Conservation (phyloP, 257 asterid species). For the Solanum okadae region DNA sequence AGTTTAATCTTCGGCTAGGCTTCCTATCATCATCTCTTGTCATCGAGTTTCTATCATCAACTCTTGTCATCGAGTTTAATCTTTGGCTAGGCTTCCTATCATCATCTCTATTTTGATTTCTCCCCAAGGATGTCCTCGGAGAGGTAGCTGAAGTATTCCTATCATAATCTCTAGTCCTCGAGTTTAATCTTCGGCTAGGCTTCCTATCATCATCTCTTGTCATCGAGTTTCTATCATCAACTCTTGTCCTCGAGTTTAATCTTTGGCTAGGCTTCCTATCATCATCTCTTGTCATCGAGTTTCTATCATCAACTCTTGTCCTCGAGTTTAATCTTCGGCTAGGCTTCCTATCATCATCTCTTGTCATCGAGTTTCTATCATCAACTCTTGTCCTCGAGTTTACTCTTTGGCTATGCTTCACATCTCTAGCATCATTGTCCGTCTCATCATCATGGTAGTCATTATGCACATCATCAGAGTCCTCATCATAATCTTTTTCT, state of each 20-base stretch:
- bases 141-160: no score
- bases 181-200: no score
- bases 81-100: background rate
- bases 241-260: background rate
- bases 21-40: background rate
- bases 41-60: background rate
- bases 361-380: background rate
- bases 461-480: conserved; percentile 19
- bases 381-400: background rate
- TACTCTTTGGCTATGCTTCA: background rate
- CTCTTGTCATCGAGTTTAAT: background rate
- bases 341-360: background rate
- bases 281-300: no score
- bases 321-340: background rate
- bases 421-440: background rate
- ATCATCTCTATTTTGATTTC: no score
- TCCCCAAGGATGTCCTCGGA: no score
- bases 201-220: background rate
- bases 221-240: no score
- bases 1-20: background rate
- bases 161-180: no score
- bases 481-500: conserved; percentile 28
- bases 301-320: background rate
- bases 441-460: conserved; percentile 6
- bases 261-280: no score